phyloP scores from a whole-genome alignment of 768 basidiomycete species.

The Tephrocybe sp. region DNA sequence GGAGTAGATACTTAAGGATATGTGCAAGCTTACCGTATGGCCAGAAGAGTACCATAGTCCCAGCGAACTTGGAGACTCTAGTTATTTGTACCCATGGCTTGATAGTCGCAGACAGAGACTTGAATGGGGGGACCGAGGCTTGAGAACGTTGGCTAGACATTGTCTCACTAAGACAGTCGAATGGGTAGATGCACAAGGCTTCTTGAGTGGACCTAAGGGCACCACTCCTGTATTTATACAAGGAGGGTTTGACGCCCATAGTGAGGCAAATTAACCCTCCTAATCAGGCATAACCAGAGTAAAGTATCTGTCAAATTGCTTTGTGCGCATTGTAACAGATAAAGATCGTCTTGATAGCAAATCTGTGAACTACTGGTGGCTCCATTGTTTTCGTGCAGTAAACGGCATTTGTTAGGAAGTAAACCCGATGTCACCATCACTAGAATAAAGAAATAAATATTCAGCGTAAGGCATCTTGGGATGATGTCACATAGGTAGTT shows the following conservation, averaged over 20 bases:
- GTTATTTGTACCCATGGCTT: conserved; percentile 20
- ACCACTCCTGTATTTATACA: not conserved
- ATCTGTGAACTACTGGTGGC: not conserved
- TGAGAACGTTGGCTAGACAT: conserved; percentile 10
- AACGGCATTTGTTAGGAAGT: too few relatives aligned
- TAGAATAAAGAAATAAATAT: too few relatives aligned
- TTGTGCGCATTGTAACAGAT: not conserved
- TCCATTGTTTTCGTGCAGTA: too few relatives aligned
- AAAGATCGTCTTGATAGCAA: not conserved
- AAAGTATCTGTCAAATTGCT: not conserved
- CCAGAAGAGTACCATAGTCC: conserved; percentile 22
- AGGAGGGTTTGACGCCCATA: not conserved
- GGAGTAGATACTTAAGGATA: not conserved
- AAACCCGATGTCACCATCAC: too few relatives aligned
- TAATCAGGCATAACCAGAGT: not conserved
- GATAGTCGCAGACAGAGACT: conserved; percentile 9
- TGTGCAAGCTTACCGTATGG: conserved; percentile 13
- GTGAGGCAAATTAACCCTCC: not conserved
- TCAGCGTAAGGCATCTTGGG: not conserved
- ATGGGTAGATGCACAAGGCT: not conserved
- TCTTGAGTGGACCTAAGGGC: not conserved
- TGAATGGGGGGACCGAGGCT: conserved; percentile 8
- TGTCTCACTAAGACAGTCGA: conserved; percentile 4
- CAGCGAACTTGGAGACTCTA: conserved; percentile 20
- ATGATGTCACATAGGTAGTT: not conserved